These are phyloP conservation scores for Corylus americana DNA, from an alignment of 306 rosid species.

Conservation along the genomic window DNA sequence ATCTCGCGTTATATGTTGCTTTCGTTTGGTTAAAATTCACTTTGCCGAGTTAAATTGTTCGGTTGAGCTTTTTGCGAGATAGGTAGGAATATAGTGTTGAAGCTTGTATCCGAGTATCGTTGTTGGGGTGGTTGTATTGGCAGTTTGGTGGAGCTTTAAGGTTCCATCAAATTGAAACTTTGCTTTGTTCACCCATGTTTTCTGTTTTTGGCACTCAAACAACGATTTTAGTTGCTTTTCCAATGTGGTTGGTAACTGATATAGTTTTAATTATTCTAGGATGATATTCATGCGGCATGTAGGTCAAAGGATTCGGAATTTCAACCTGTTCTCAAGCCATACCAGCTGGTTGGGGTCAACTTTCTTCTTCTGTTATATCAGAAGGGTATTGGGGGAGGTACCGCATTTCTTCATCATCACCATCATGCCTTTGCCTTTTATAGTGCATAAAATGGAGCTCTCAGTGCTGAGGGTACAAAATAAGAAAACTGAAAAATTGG, in stretches of 20 bases:
- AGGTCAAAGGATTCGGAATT: constrained; percentile 74
- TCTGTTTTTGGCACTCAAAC: background rate
- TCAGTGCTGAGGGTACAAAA: background rate
- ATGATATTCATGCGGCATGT: constrained; percentile 84
- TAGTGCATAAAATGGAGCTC: background rate
- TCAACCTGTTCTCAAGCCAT: constrained; percentile 87
- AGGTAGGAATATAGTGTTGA: background rate
- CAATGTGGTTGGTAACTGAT: constrained; percentile 1
- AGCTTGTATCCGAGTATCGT: background rate
- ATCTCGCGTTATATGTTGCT: background rate
- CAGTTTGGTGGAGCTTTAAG: background rate
- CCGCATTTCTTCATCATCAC: constrained; percentile 12
- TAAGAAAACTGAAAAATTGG: background rate
- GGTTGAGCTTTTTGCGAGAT: background rate
- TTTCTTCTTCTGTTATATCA: constrained; percentile 83
- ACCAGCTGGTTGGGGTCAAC: constrained; percentile 94
- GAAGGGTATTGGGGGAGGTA: constrained; percentile 97
- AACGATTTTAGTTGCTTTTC: background rate
- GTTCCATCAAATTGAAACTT: background rate
- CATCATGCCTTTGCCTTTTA: constrained; percentile 7
- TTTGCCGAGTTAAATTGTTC: background rate
- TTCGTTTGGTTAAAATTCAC: background rate
- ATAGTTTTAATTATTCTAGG: constrained; percentile 40
- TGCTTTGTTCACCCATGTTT: background rate
- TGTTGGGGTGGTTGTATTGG: background rate